Evolutionary conservation across 371 early-diverging fungal species (phyloP), one percentile per base, ranked within the genome.

Genomic region (Mucor piriformis): DNA sequence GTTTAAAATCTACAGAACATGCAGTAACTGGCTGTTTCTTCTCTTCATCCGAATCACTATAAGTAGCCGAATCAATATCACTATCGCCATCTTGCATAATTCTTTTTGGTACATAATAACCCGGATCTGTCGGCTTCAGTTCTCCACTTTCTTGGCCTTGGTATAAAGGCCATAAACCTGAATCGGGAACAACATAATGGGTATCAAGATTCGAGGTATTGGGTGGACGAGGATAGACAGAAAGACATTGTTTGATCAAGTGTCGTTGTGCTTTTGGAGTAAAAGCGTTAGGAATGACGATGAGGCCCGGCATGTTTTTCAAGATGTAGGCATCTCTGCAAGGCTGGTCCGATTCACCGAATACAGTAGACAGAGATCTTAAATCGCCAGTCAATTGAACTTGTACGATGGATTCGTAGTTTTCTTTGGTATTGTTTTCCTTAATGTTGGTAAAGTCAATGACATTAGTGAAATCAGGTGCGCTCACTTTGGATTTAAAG

Each of bases 161-260:
- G 51, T 84, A 74, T 1, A 83, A 35, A 16, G 76, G 60, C 89
- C 89, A 94, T 38, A 92, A 47, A 3, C 92, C 88, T n/a, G 65
- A 64, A 0, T 69, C 57, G n/a, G 91, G 89, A n/a, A 89, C 58
- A 15, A 72, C 55, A 57, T 88, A 95, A 54, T 92, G 93, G n/a
- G 93, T 87, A 57, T 95, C 92, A 7, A 95, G 77, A 70, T 90
- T 95, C 35, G 87, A 83, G 15, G 87, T 84, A 64, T 92, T 93
- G 3, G 95, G 95, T 11, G 82, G 83, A 25, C 66, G 59, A 4
- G 92, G 73, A 65, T 87, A 91, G 7, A 85, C 81, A 34, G 79
- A 73, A 18, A 93, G 74, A 49, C 90, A 88, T 23, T 79, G 68
- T 50, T 79, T 77, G 16, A 91, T 83, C 27, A 92, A 55, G 42